Conservation (phyloP, 2,329 filamentous ascomycete species). For the Pseudopyricularia cyperi region DNA sequence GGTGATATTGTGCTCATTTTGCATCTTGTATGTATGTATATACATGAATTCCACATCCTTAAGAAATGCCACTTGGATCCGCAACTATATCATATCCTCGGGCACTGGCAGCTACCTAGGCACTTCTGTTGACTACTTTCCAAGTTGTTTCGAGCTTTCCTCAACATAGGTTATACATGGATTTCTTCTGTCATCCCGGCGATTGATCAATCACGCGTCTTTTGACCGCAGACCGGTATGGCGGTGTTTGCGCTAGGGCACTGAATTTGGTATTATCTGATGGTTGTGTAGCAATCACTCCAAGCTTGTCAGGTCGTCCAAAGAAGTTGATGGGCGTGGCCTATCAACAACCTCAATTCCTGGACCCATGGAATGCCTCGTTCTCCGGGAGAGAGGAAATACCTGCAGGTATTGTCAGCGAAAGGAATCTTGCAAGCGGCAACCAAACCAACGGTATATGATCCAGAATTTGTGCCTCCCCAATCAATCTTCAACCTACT, state of each 20-base stretch:
- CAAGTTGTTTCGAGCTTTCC: no score
- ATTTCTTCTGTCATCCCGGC: background rate
- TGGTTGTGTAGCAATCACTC: constrained; percentile 39
- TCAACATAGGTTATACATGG: background rate
- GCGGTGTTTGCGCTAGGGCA: no score
- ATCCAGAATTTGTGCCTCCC: background rate
- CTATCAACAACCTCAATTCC: constrained; percentile 70
- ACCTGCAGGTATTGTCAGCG: constrained; percentile 25
- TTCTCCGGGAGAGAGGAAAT: constrained; percentile 46
- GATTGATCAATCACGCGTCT: background rate
- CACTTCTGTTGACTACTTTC: no score
- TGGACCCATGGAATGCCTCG: constrained; percentile 57
- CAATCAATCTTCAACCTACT: constrained; percentile 37
- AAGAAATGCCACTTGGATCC: no score
- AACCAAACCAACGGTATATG: no score
- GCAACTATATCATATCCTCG: background rate
- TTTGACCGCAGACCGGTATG: no score
- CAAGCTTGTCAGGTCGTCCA: constrained; percentile 55
- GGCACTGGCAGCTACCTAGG: no score
- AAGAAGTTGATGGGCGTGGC: constrained; percentile 38
- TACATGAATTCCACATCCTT: no score
- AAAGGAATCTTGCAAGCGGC: background rate
- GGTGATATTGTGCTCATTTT: no score
- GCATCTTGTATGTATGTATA: no score
- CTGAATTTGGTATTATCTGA: no score